Evolutionary conservation across 768 basidiomycete species (phyloP), one percentile per base, ranked within the genome.

Genomic region (Auricularia auricula-judae): DNA sequence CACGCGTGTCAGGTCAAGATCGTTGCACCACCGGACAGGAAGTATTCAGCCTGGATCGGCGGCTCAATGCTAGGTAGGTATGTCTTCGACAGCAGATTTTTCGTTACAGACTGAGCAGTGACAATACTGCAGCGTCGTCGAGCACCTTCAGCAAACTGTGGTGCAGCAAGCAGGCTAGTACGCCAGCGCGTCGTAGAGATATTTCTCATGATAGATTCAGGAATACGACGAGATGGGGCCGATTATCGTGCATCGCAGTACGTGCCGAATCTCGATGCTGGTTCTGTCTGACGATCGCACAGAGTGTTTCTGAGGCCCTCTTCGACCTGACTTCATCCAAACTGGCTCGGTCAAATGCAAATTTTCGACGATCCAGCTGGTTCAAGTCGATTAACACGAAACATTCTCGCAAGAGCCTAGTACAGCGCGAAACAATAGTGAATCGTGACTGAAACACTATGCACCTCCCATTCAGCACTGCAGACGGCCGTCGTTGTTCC

Each of bases 71-170:
- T 72, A 35, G 65, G 70, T 65, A 65, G 14, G 51, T 64, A 33
- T 47, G 36, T 21, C 36, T 44, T 10, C n/a, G 2, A 29, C 62
- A 43, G 42, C n/a, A 21, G 36, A 43, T n/a, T 65, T n/a, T 39
- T 3, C 23, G 29, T 47, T 14, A n/a, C 62, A 3, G 29, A 29
- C 29, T 29, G 29, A 29, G 29, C 29, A 29, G 34, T 18, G 76
- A 74, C 68, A 76, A 77, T 70, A 29, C 29, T 29, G 29, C 29
- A 68, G 81, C 80, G 33, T 81, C 80, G 16, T 72, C 81, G 61
- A 80, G 78, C 61, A 82, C 80, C 68, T 82, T 82, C 80, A 79
- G 81, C 71, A 79, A 80, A 72, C 77, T 81, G 76, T 82, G 80
- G 79, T 76, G 78, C 65, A 67, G 69, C 58, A 74, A 74, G 68